Conservation (phyloP, 176 grass and related monocot genomes). For the Bonia amplexicaulis region DNA sequence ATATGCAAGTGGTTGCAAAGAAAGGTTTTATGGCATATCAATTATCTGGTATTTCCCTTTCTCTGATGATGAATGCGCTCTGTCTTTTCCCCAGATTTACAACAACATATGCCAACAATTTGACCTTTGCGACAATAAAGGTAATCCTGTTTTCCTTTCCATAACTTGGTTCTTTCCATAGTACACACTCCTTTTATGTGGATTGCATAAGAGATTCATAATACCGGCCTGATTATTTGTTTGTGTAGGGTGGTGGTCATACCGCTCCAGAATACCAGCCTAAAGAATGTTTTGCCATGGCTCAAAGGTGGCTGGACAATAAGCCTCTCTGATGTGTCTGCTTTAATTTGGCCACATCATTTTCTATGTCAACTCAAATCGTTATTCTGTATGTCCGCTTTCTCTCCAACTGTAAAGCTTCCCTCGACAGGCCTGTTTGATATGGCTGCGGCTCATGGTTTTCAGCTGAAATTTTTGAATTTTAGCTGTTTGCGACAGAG, state of each 20-base stretch:
- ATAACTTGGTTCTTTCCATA: neutral
- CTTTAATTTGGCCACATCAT: neutral
- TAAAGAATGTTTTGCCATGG: slow-evolving; percentile 19
- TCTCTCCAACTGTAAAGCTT: no score
- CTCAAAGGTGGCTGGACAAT: slow-evolving; percentile 7
- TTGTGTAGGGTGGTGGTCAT: slow-evolving; percentile 24
- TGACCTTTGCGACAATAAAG: slow-evolving; percentile 35
- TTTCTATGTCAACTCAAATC: neutral
- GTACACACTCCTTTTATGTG: no score
- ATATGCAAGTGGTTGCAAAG: neutral
- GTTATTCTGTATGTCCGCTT: neutral
- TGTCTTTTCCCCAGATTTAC: neutral
- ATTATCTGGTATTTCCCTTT: neutral
- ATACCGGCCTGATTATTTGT: neutral
- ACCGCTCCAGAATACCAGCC: slow-evolving; percentile 13
- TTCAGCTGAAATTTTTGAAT: no score
- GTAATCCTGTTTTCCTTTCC: neutral
- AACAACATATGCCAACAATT: slow-evolving; percentile 12
- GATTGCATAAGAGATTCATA: neutral
- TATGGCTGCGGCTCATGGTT: no score
- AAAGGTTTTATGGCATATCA: neutral
- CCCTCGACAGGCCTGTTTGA: no score
- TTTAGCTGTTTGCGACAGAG: no score
- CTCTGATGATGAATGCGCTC: neutral
- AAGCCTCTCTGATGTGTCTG: slow-evolving; percentile 8